Base-by-base conservation (phyloP, 139 green algal genomes). In the Closterium sp. region DNA sequence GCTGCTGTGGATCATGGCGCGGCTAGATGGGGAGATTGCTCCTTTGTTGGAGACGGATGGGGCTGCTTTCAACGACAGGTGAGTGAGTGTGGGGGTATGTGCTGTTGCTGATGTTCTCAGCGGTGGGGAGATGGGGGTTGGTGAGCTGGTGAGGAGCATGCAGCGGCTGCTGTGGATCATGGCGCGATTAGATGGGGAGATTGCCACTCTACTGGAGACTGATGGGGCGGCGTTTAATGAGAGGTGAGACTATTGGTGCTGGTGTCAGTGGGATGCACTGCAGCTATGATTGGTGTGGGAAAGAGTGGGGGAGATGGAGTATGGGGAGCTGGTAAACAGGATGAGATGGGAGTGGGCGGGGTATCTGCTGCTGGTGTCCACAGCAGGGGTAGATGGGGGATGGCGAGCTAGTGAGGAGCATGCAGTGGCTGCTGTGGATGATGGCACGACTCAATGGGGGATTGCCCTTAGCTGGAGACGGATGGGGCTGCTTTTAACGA, bases 211-310 rank as follows among this genome's bases (percentile, higher is more conserved):
- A 95, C 91, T 99, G 84, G 96, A 97, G 89, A 43, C 94, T 35
- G 97, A 99, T 84, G 97, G 97, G 3, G 28, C 88, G 25, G 55
- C 96, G 83, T 99, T 99, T 96, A 99, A 97, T 93, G 38, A 93
- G n/a, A 91, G 91, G 69, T 93, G 19, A 2, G 85, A n/a, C n/a
- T 90, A 16, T 34, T 10, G 86, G 33, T 91, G 38, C 23, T 34
- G 32, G n/a, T 25, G 90, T 93, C n/a, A 21, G 84, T 87, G 33
- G 12, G 84, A 16, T 25, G 28, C 28, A 28, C 28, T 30, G 28
- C 25, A 28, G 76, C 25, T 25, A 28, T 28, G 76, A 28, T n/a
- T n/a, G n/a, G n/a, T n/a, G n/a, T n/a, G n/a, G n/a, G n/a, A n/a
- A n/a, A n/a, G n/a, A n/a, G 87, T 76, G 31, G 23, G 5, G 34